These are phyloP conservation scores for Aspergillus calidoustus DNA, from an alignment of 2,329 filamentous ascomycete genomes.

Conservation along the genomic window DNA sequence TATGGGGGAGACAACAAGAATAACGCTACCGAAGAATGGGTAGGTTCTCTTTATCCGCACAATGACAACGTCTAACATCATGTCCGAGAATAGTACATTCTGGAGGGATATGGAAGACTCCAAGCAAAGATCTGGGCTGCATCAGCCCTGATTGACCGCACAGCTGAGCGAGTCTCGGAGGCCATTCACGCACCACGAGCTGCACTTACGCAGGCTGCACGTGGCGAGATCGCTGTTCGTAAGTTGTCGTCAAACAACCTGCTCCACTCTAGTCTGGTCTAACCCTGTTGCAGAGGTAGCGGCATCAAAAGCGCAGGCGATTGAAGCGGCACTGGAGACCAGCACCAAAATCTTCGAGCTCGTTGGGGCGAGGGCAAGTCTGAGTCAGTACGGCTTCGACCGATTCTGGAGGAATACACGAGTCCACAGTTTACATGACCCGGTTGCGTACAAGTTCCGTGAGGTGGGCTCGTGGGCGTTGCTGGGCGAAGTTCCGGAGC, in stretches of 20 bases:
- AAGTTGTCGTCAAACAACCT: conserved; percentile 51
- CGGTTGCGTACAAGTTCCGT: conserved; percentile 68
- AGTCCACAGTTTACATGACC: conserved; percentile 69
- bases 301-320: not conserved
- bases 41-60: not conserved
- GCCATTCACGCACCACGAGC: conserved; percentile 52
- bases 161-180: conserved; percentile 54
- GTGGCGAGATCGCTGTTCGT: conserved; percentile 65
- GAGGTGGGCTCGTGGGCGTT: conserved; percentile 64
- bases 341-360: conserved; percentile 61
- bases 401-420: conserved; percentile 70
- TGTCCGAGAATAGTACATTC: conserved; percentile 53
- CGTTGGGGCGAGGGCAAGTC: conserved; percentile 63
- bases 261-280: not conserved
- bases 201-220: conserved; percentile 54
- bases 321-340: not conserved
- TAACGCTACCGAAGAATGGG: conserved; percentile 63
- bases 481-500: conserved; percentile 60
- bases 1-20: conserved; percentile 67
- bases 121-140: conserved; percentile 65
- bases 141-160: conserved; percentile 62
- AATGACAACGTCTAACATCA: not conserved
- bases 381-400: conserved; percentile 63
- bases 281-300: not conserved
- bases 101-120: conserved; percentile 68